Conservation (phyloP, 1,284 basidiomycete genomes). For the Microbotryum intermedium region DNA sequence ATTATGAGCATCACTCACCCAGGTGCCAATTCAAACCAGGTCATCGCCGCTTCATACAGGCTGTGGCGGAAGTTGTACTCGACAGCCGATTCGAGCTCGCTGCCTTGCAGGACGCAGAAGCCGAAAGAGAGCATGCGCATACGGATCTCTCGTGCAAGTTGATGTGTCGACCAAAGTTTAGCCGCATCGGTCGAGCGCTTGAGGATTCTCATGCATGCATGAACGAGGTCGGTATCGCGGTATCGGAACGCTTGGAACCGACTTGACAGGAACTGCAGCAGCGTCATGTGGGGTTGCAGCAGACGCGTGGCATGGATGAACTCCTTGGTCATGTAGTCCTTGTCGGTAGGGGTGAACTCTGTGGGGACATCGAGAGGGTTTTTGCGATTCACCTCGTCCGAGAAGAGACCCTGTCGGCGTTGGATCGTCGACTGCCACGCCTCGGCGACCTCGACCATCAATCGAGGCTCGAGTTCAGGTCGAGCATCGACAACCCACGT, state of each 20-base stretch:
- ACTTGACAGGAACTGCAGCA: constrained; percentile 85
- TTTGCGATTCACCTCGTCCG: constrained; percentile 60
- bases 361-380: constrained; percentile 84
- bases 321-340: constrained; percentile 67
- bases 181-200: constrained; percentile 62
- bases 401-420: constrained; percentile 73
- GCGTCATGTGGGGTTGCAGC: constrained; percentile 70
- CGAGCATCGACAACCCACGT: constrained; percentile 90
- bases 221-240: constrained; percentile 72
- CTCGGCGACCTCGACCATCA: constrained; percentile 77
- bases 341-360: constrained; percentile 84
- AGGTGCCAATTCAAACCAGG: constrained; percentile 84
- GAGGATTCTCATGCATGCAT: constrained; percentile 74
- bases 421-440: constrained; percentile 80
- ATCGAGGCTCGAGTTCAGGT: constrained; percentile 59
- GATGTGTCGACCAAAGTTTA: constrained; percentile 76
- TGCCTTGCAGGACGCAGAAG: constrained; percentile 83
- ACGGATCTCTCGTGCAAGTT: constrained; percentile 77
- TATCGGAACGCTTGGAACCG: constrained; percentile 90
- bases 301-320: constrained; percentile 62
- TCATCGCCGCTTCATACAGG: constrained; percentile 70
- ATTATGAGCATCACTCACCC: constrained; percentile 51
- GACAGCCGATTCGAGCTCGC: constrained; percentile 71
- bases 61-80: constrained; percentile 68
- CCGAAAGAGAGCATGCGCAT: constrained; percentile 87